These are phyloP conservation scores for Hygrocybe coccinea DNA, from an alignment of 768 basidiomycete genomes.

Conservation along the genomic window DNA sequence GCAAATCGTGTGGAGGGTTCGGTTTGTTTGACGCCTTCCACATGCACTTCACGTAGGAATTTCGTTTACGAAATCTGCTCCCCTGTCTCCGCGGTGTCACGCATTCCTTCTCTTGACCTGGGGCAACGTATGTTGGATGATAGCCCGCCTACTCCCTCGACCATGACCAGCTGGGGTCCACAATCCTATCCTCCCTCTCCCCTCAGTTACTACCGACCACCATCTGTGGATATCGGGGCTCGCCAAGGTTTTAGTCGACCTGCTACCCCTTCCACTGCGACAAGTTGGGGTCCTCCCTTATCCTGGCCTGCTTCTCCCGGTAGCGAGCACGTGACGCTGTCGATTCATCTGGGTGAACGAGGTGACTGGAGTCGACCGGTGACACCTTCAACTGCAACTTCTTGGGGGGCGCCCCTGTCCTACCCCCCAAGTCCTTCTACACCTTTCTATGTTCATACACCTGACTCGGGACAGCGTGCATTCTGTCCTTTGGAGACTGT, in stretches of 20 bases:
- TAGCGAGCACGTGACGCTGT: constrained; percentile 21
- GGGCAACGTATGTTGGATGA: constrained; percentile 53
- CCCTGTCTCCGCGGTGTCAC: constrained; percentile 30
- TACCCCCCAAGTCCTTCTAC: constrained; percentile 38
- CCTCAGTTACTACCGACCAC: constrained; percentile 20
- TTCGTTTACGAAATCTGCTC: constrained; percentile 43
- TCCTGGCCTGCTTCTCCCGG: constrained; percentile 26
- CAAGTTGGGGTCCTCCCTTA: constrained; percentile 31
- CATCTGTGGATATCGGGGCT: constrained; percentile 45
- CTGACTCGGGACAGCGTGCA: constrained; percentile 37
- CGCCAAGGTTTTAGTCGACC: constrained; percentile 36
- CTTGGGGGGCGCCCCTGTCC: constrained; percentile 46
- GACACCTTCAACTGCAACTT: constrained; percentile 43
- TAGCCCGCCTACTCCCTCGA: constrained; percentile 33
- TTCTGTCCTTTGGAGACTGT: constrained; percentile 24
- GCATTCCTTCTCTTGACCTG: constrained; percentile 55
- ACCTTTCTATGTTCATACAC: constrained; percentile 34
- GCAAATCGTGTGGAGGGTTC: constrained; percentile 53
- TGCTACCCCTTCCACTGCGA: constrained; percentile 38
- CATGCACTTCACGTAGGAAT: constrained; percentile 54
- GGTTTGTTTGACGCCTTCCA: constrained; percentile 49
- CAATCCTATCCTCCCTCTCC: constrained; percentile 34
- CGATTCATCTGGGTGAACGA: constrained; percentile 39
- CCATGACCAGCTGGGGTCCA: constrained; percentile 47
- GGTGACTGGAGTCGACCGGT: constrained; percentile 35